phyloP scores from a whole-genome alignment of 2,329 filamentous ascomycete genomes.

The Diaporthe vexans region DNA sequence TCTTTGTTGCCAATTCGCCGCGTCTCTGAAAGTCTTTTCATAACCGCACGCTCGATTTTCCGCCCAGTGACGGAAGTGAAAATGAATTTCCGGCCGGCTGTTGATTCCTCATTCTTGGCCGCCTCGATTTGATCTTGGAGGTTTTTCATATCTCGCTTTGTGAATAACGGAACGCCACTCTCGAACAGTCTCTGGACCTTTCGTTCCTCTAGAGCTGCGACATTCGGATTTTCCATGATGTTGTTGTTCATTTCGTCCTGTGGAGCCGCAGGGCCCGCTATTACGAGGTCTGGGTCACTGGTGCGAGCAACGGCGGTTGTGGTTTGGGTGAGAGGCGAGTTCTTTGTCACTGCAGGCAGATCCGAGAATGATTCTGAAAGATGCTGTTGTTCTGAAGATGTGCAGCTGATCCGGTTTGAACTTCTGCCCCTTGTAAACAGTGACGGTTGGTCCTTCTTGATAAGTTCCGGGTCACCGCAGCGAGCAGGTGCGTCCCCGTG shows the following conservation, averaged over 20 bases:
- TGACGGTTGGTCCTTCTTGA: no score
- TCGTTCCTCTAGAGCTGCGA: neutral
- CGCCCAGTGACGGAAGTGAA: neutral
- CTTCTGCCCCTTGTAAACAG: no score
- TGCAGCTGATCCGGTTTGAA: no score
- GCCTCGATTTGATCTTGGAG: neutral
- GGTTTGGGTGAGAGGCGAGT: neutral
- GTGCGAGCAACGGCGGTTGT: neutral
- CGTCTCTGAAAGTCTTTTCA: neutral
- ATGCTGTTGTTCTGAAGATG: no score
- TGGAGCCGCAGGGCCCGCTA: neutral
- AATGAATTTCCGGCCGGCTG: neutral
- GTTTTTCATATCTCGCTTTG: neutral
- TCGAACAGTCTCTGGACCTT: neutral
- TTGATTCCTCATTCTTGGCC: neutral
- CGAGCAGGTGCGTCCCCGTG: no score
- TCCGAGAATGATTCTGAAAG: no score
- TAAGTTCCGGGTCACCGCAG: no score
- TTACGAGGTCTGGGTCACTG: neutral
- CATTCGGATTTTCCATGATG: neutral
- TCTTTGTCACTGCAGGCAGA: no score
- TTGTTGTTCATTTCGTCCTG: neutral
- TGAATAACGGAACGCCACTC: neutral
- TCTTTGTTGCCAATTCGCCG: neutral
- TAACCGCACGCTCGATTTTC: neutral